Evolutionary conservation across 163 green algal genomes (phyloP).

Genomic region (Coccomyxa subellipsoidea): DNA sequence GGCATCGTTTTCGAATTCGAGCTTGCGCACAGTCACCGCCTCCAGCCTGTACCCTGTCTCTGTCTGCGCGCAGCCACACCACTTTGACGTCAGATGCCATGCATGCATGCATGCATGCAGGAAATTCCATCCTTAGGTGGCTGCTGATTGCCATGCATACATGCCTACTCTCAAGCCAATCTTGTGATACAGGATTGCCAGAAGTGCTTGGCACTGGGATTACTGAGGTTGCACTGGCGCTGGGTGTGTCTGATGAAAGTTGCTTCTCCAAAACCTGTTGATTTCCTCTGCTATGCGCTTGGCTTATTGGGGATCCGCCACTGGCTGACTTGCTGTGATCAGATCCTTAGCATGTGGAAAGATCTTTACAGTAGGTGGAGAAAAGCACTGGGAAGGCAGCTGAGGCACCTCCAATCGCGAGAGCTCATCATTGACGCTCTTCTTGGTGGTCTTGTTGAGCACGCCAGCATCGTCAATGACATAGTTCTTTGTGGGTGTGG

Average conservation of each 20-base stretch:
- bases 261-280: too few relatives aligned
- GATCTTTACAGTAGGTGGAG: too few relatives aligned
- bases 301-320: too few relatives aligned
- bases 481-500: constrained; percentile 64
- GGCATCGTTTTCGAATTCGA: constrained; percentile 93
- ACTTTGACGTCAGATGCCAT: neutral
- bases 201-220: too few relatives aligned
- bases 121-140: neutral
- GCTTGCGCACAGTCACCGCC: constrained; percentile 87
- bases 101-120: neutral
- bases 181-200: too few relatives aligned
- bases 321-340: too few relatives aligned
- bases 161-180: too few relatives aligned
- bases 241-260: too few relatives aligned
- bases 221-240: too few relatives aligned
- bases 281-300: too few relatives aligned
- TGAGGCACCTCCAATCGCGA: constrained; percentile 68
- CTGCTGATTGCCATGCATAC: neutral
- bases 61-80: constrained; percentile 50
- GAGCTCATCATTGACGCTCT: constrained; percentile 72
- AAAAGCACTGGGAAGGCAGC: too few relatives aligned
- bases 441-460: constrained; percentile 76
- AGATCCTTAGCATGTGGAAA: too few relatives aligned
- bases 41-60: constrained; percentile 82
- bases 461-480: constrained; percentile 88